These are phyloP conservation scores for Begonia masoniana DNA, from an alignment of 306 rosid species.

Conservation along the genomic window DNA sequence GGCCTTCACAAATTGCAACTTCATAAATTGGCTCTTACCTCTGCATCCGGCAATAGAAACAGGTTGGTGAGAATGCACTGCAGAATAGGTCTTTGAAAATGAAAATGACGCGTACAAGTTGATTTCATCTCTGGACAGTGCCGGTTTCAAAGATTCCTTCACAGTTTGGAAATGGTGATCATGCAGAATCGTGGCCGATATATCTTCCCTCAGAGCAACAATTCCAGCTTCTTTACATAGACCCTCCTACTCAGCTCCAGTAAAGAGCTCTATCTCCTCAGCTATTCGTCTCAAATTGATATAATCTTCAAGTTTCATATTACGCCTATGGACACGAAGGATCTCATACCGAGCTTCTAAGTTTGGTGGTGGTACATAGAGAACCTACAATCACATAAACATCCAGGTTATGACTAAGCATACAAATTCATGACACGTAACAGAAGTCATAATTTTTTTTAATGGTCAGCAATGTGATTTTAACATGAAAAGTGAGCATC, in stretches of 20 bases:
- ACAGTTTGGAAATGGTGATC: conserved; percentile 56
- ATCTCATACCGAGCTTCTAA: conserved; percentile 71
- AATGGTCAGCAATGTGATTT: too few species aligned
- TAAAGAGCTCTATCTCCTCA: conserved; percentile 62
- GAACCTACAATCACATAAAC: conserved; percentile 35
- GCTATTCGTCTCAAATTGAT: conserved; percentile 64
- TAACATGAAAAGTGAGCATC: too few species aligned
- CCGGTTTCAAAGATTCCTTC: conserved; percentile 51
- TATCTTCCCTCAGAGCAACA: conserved; percentile 77
- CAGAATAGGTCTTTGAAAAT: conserved; percentile 40
- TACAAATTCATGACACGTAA: too few species aligned
- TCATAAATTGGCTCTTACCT: conserved; percentile 1
- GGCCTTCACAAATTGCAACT: too few species aligned
- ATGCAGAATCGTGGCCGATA: conserved; percentile 38
- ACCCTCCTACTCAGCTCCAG: conserved; percentile 87
- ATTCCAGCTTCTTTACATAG: conserved; percentile 81
- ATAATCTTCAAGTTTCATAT: conserved; percentile 39
- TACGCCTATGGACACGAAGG: conserved; percentile 58
- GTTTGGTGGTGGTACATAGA: conserved; percentile 91
- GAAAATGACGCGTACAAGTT: conserved; percentile 40
- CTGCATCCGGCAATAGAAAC: conserved; percentile 16
- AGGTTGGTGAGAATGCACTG: conserved; percentile 9
- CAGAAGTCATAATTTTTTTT: too few species aligned
- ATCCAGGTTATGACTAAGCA: too few species aligned
- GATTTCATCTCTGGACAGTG: conserved; percentile 38